A percentile compares a stretch with the other conserved stretches of the same genome.
These are phyloP conservation scores for Hyphopichia homilentoma DNA, from an alignment of 805 yeast species.

Conservation along the genomic window DNA sequence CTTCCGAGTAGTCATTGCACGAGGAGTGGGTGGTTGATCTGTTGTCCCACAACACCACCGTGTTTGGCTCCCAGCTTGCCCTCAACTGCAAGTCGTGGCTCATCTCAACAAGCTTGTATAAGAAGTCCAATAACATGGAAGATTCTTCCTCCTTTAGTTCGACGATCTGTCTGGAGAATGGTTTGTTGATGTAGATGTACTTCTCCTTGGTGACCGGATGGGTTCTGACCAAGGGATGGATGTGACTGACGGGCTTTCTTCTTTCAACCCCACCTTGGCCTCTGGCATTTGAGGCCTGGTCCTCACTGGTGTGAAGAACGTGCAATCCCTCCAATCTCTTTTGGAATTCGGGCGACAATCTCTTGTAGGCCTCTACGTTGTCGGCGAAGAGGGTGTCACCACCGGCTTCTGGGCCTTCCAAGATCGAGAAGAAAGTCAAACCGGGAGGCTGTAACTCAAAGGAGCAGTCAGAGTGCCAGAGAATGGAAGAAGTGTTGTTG, in stretches of 20 bases:
- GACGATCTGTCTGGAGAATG: constrained; percentile 62
- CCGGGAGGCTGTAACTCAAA: constrained; percentile 75
- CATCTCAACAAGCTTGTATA: constrained; percentile 50
- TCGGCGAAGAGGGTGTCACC: constrained; percentile 83
- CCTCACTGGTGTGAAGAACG: constrained; percentile 67
- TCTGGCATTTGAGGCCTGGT: constrained; percentile 60
- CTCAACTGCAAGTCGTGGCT: constrained; percentile 63
- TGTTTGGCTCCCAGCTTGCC: constrained; percentile 66
- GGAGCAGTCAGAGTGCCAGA: constrained; percentile 74
- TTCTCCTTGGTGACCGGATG: constrained; percentile 72
- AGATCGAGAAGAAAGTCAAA: constrained; percentile 59
- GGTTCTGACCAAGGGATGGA: constrained; percentile 68
- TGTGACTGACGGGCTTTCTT: constrained; percentile 57
- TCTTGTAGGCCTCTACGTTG: constrained; percentile 62
- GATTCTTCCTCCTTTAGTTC: constrained; percentile 75
- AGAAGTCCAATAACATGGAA: constrained; percentile 53
- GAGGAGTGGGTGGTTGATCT: constrained; percentile 69
- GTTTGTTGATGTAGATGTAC: constrained; percentile 52
- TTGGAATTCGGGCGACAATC: constrained; percentile 65
- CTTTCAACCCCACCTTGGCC: constrained; percentile 60
- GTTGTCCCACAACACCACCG: constrained; percentile 79
- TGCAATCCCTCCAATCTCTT: constrained; percentile 56
- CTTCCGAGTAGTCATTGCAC: constrained; percentile 60
- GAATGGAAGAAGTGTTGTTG: constrained; percentile 32
- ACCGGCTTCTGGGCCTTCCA: constrained; percentile 58